These are phyloP conservation scores for Daldinia sp. DNA, from an alignment of 2,329 filamentous ascomycete genomes.

Conservation along the genomic window DNA sequence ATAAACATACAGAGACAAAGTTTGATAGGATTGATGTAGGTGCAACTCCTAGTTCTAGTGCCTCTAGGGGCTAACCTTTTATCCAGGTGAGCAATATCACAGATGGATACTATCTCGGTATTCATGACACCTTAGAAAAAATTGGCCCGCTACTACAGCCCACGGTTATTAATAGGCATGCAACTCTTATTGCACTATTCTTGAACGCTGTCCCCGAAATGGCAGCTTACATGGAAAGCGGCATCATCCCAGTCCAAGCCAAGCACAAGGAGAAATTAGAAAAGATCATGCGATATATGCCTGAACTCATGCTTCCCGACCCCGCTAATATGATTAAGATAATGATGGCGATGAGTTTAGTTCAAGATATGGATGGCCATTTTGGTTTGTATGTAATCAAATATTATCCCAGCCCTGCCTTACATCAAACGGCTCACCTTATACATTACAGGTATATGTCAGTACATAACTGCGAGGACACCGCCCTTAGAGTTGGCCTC, in stretches of 20 bases:
- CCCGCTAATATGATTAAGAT: not conserved
- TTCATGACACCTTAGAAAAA: not conserved
- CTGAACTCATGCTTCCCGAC: not conserved
- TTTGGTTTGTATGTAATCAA: slow-evolving; percentile 19
- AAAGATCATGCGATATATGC: not conserved
- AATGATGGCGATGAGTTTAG: not conserved
- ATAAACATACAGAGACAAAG: not conserved
- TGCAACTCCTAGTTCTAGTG: not conserved
- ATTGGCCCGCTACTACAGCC: slow-evolving; percentile 13
- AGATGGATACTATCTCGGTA: slow-evolving; percentile 4
- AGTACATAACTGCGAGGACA: not conserved
- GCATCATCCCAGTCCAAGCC: not conserved
- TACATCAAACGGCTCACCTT: not conserved
- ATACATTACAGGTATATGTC: slow-evolving; percentile 23
- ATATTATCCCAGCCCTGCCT: not conserved
- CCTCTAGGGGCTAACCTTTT: not conserved
- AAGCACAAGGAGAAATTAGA: not conserved
- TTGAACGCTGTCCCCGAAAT: slow-evolving; percentile 8
- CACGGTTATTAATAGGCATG: slow-evolving; percentile 3
- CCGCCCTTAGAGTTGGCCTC: slow-evolving; percentile 1
- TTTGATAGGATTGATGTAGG: slow-evolving; percentile 27
- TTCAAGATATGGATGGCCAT: slow-evolving; percentile 20
- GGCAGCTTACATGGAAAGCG: not conserved
- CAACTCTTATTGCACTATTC: slow-evolving; percentile 24
- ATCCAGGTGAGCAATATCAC: slow-evolving; percentile 8